phyloP scores from a whole-genome alignment of 2,329 filamentous ascomycete genomes.

The Epichloe sylvatica region DNA sequence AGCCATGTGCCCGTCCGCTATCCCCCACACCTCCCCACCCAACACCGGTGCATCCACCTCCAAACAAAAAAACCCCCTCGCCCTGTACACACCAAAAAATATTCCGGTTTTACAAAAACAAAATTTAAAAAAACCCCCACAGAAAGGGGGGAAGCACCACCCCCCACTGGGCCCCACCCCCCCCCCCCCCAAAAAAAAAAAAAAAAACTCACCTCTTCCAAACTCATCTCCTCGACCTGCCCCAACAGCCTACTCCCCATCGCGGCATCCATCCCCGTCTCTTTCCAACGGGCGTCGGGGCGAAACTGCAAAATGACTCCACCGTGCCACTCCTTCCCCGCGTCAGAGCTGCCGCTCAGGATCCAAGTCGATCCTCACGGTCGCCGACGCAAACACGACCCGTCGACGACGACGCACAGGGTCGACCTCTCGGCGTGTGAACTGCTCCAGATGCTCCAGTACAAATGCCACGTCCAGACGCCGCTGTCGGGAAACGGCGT shows the following conservation, averaged over 20 bases:
- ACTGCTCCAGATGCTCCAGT: conserved; percentile 45
- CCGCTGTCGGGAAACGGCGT: conserved; percentile 31
- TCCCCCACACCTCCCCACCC: no score
- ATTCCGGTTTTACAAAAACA: no score
- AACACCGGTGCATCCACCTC: no score
- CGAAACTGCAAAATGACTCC: conserved; percentile 36
- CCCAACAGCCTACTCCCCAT: conserved; percentile 36
- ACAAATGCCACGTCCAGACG: conserved; percentile 41
- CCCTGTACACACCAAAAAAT: no score
- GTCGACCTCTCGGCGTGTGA: conserved; percentile 42
- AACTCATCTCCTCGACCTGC: conserved; percentile 41
- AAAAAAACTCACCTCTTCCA: conserved; percentile 41
- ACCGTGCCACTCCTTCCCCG: conserved; percentile 40
- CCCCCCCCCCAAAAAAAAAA: not conserved
- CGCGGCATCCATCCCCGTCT: conserved; percentile 21
- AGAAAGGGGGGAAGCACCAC: no score
- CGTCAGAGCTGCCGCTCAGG: conserved; percentile 33
- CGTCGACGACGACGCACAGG: conserved; percentile 17
- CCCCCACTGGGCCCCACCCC: no score
- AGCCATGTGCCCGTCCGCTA: no score
- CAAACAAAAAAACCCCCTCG: no score
- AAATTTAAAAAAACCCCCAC: no score
- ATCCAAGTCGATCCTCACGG: conserved; percentile 35
- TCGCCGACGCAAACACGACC: conserved; percentile 37
- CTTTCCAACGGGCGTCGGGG: no score